Conservation (phyloP, 2,329 filamentous ascomycete species). For the Mycosphaerella arachidis region DNA sequence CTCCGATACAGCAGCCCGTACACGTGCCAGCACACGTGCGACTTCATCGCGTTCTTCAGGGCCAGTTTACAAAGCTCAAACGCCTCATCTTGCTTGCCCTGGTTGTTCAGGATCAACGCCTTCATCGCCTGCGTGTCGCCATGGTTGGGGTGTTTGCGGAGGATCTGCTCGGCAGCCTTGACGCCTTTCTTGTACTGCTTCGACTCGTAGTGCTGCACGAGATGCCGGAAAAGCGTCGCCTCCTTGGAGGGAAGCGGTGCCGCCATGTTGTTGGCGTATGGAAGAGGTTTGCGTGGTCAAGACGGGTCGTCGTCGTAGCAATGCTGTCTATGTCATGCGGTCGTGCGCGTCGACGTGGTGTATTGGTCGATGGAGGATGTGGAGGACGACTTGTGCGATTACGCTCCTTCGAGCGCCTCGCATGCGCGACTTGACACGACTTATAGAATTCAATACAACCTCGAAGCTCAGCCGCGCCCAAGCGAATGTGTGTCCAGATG, state of each 20-base stretch:
- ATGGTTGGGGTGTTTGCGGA: constrained; percentile 91
- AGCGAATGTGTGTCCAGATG: neutral
- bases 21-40: constrained; percentile 98
- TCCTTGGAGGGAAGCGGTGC: constrained; percentile 70
- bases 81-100: constrained; percentile 88
- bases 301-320: neutral
- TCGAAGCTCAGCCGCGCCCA: neutral
- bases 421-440: neutral
- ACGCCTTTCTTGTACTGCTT: constrained; percentile 91
- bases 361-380: neutral
- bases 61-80: constrained; percentile 90
- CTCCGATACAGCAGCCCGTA: constrained; percentile 91
- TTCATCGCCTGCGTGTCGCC: constrained; percentile 99
- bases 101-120: constrained; percentile 88
- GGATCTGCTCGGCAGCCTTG: constrained; percentile 93
- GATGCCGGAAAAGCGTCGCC: constrained; percentile 84
- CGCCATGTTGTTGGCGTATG: constrained; percentile 9
- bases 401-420: neutral
- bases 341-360: neutral
- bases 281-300: neutral
- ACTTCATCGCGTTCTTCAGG: constrained; percentile 95
- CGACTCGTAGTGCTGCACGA: constrained; percentile 94
- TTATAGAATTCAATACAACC: neutral
- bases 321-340: neutral
- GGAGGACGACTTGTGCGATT: neutral